Evolutionary conservation across 139 green algal genomes (phyloP).

Genomic region (Chlamydomonas sp.): DNA sequence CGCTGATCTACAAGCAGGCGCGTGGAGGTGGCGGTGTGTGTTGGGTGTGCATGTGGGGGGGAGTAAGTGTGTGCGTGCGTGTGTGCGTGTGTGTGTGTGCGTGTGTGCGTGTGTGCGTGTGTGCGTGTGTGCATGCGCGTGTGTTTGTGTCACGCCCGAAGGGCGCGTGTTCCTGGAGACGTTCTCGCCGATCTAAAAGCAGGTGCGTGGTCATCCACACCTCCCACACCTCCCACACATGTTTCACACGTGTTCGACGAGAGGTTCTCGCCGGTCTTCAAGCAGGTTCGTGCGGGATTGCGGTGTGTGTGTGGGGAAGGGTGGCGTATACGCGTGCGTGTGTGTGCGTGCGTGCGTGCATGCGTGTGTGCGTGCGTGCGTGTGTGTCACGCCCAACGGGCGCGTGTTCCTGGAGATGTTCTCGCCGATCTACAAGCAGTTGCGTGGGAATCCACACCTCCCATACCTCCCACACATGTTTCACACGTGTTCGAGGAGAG

Average conservation of each 20-base stretch:
- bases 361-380: too few relatives aligned
- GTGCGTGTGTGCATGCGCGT: too few relatives aligned
- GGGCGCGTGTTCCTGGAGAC: slow-evolving; percentile 94
- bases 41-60: slow-evolving; percentile 14
- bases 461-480: too few relatives aligned
- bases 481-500: too few relatives aligned
- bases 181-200: slow-evolving; percentile 89
- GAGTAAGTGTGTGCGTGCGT: neutral
- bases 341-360: too few relatives aligned
- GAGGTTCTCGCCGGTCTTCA: too few relatives aligned
- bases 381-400: slow-evolving; percentile 94
- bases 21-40: too few relatives aligned
- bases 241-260: too few relatives aligned
- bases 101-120: neutral
- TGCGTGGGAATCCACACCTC: neutral
- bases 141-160: slow-evolving; percentile 92
- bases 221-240: neutral
- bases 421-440: slow-evolving; percentile 86
- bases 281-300: too few relatives aligned
- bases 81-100: neutral
- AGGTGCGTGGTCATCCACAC: slow-evolving; percentile 24
- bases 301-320: slow-evolving; percentile 15
- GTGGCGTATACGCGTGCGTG: neutral
- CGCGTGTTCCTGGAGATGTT: slow-evolving; percentile 96
- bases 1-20: slow-evolving; percentile 84